A percentile compares a stretch with the other conserved stretches of the same genome.
Conservation (phyloP, 768 basidiomycete species). For the Lyophyllum semitale region DNA sequence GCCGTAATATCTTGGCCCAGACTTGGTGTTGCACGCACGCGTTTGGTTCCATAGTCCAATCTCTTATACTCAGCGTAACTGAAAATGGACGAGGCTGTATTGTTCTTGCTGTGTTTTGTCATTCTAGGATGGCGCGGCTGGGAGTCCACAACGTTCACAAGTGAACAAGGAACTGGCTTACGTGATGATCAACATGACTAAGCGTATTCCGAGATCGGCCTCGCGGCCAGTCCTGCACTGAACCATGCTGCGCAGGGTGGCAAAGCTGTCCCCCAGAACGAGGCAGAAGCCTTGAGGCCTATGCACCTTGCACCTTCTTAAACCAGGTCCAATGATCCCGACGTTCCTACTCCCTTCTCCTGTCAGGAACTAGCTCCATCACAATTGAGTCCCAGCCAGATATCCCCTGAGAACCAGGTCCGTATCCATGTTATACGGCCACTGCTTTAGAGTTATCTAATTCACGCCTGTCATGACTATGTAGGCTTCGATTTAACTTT, state of each 20-base stretch:
- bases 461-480: background rate
- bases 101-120: slow-evolving; percentile 92
- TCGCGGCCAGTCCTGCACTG: too few species aligned
- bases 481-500: background rate
- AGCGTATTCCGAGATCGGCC: too few species aligned
- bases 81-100: slow-evolving; percentile 87
- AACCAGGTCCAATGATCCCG: background rate
- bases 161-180: too few species aligned
- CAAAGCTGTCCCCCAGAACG: background rate
- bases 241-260: background rate
- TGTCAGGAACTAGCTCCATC: background rate
- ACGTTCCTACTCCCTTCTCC: background rate
- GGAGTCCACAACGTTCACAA: too few species aligned
- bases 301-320: background rate
- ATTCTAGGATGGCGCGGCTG: slow-evolving; percentile 33
- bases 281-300: background rate
- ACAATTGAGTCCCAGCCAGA: too few species aligned
- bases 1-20: background rate
- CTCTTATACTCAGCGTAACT: slow-evolving; percentile 89
- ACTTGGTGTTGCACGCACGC: slow-evolving; percentile 39
- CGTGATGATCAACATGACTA: too few species aligned
- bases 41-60: slow-evolving; percentile 82
- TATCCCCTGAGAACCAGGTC: background rate
- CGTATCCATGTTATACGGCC: background rate
- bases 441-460: background rate